Percentiles rank a stretch among this genome's conserved stretches.
Evolutionary conservation across 257 asterid species (phyloP).

Genomic region (Rehmannia glutinosa): DNA sequence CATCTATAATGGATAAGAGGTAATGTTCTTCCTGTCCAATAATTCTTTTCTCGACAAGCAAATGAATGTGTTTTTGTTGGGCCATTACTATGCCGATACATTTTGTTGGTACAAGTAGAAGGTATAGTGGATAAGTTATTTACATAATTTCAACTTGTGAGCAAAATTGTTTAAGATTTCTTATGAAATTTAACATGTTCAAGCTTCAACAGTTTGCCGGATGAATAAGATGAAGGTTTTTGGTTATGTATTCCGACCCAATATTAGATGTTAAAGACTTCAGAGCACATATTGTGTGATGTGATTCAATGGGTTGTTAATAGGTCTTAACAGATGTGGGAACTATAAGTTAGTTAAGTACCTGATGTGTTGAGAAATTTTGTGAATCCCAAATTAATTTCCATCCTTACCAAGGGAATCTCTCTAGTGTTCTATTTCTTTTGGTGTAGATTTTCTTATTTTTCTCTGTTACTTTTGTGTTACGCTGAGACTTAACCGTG

Average conservation of each 20-base stretch:
- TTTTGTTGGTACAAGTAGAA: neutral
- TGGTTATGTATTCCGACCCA: neutral
- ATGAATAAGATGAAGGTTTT: neutral
- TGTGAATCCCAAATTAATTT: neutral
- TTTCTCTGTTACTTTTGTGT: neutral
- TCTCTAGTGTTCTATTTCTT: neutral
- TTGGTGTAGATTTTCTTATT: neutral
- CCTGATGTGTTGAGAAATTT: neutral
- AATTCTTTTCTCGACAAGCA: neutral
- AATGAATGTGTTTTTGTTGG: neutral
- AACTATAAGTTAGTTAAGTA: neutral
- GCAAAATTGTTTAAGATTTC: conserved; percentile 2
- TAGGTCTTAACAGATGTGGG: neutral
- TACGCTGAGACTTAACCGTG: neutral
- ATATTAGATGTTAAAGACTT: neutral
- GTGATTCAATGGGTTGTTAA: neutral
- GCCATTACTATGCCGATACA: neutral
- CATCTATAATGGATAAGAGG: no score
- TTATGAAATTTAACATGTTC: neutral
- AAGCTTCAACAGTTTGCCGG: neutral
- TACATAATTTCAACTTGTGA: neutral
- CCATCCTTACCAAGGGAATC: neutral
- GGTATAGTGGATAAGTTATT: neutral
- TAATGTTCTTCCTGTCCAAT: no score
- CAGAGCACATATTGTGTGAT: neutral